phyloP scores from a whole-genome alignment of 768 basidiomycete genomes.

The Porphyrellus cyaneotinctus region DNA sequence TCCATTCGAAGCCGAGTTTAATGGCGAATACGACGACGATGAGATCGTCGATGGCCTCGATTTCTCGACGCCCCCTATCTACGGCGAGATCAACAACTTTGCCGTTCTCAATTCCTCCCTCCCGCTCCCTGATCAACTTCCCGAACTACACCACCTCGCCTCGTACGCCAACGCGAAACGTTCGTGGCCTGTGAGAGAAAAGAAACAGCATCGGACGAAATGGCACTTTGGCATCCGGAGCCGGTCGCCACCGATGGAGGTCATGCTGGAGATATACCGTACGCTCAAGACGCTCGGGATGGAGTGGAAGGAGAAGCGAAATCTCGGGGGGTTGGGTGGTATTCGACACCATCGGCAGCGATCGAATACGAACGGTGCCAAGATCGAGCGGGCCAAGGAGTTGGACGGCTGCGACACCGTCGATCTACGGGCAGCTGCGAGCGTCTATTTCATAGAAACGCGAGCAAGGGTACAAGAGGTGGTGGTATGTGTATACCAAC shows the following conservation, averaged over 20 bases:
- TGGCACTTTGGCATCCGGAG: constrained; percentile 99
- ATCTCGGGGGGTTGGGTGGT: constrained; percentile 68
- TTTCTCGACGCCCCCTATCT: constrained; percentile 39
- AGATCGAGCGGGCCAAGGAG: constrained; percentile 59
- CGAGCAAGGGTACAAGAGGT: constrained; percentile 86
- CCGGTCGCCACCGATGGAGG: constrained; percentile 94
- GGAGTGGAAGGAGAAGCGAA: constrained; percentile 95
- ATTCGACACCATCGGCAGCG: constrained; percentile 31
- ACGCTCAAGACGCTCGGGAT: constrained; percentile 87
- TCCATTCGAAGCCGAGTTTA: constrained; percentile 77
- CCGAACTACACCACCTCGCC: constrained; percentile 67
- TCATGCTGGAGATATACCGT: constrained; percentile 97
- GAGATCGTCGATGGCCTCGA: constrained; percentile 55
- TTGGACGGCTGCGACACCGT: constrained; percentile 56
- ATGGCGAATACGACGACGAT: constrained; percentile 40
- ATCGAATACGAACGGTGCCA: constrained; percentile 34
- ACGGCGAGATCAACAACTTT: constrained; percentile 55
- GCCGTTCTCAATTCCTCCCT: constrained; percentile 89
- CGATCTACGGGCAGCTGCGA: constrained; percentile 64
- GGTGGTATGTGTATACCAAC: constrained; percentile 58
- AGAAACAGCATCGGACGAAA: constrained; percentile 75
- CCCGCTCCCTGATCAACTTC: constrained; percentile 60
- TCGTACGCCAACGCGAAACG: constrained; percentile 55
- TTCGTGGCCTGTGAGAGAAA: constrained; percentile 49
- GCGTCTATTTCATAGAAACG: constrained; percentile 93